phyloP scores from a whole-genome alignment of 2,329 filamentous ascomycete species.

The Ilyonectria sp. region DNA sequence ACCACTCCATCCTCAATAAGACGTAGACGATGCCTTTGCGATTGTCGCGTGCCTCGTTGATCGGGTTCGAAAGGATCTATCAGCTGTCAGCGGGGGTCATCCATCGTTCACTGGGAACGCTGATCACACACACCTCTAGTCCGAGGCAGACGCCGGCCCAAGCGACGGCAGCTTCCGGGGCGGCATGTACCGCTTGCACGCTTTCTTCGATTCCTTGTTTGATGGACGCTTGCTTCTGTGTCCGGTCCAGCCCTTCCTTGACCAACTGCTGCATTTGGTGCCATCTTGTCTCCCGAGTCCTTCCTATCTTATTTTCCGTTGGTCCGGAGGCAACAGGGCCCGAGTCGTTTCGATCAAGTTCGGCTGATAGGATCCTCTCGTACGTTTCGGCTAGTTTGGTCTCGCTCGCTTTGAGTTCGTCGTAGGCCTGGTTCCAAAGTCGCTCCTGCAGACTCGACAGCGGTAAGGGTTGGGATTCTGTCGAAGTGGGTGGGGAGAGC shows the following conservation, averaged over 20 bases:
- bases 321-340: background rate
- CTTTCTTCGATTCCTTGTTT: conserved; percentile 14
- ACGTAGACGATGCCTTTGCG: conserved; percentile 49
- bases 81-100: background rate
- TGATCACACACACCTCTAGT: conserved; percentile 36
- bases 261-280: conserved; percentile 28
- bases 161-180: too few species aligned
- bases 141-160: too few species aligned
- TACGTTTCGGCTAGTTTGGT: conserved; percentile 21
- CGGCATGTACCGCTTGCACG: conserved; percentile 1
- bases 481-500: too few species aligned
- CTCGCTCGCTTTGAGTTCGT: conserved; percentile 34
- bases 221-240: conserved; percentile 2
- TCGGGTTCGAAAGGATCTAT: conserved; percentile 52
- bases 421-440: conserved; percentile 44
- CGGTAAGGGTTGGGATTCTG: background rate
- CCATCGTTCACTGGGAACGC: too few species aligned
- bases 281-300: conserved; percentile 1
- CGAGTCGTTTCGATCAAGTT: conserved; percentile 21
- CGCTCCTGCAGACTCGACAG: background rate
- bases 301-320: conserved; percentile 1
- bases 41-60: conserved; percentile 45
- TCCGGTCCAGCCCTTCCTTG: conserved; percentile 16
- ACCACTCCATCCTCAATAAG: conserved; percentile 49
- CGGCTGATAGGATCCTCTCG: conserved; percentile 25